Evolutionary conservation across 2,329 filamentous ascomycete genomes (phyloP), one percentile per base, ranked within the genome.

Genomic region (Spiromastix sp.): DNA sequence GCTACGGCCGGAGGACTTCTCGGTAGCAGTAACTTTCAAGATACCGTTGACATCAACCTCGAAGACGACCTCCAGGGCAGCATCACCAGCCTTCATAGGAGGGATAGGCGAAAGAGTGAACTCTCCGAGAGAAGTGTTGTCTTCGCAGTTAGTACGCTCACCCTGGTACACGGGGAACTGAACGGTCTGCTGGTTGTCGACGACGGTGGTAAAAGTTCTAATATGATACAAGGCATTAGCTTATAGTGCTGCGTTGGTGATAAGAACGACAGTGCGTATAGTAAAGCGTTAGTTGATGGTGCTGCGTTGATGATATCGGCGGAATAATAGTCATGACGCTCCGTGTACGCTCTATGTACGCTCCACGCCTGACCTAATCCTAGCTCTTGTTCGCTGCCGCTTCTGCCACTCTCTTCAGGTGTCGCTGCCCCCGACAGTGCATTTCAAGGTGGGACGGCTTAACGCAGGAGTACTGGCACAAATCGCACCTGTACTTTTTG

Each of bases 31-130:
- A 57, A 96, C 91, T 80, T 98, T 98, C 49, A 98, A 81, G 64
- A 95, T 94, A 81, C 91, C 91, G 74, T 98, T 98, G 76, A 95
- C 91, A 53, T 98, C 91, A 59, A 98, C 91, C 72, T 98, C 91
- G 69, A 98, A 96, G 64, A 96, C 86, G 52, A 89, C 84, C 71
- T 98, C 91, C 30, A 98, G 82, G 48, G 93, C 87, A 51, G 91
- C 84, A 62, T 98, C 91, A 63, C 91, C 89, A 57, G 91, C 89
- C 57, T 80, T 81, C 85, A 95, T 80, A 5, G 73, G 73, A 67
- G 71, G 87, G 66, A 73, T 89, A 30, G 89, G 91, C 51, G 86
- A 82, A 44, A 98, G 73, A 41, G 89, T 95, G 68, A 96, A 98
- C 69, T 96, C 91, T 63, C 91, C 91, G 39, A 96, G 77, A 17